Conservation (phyloP, 176 grass and related monocot species). For the Raddia guianensis region DNA sequence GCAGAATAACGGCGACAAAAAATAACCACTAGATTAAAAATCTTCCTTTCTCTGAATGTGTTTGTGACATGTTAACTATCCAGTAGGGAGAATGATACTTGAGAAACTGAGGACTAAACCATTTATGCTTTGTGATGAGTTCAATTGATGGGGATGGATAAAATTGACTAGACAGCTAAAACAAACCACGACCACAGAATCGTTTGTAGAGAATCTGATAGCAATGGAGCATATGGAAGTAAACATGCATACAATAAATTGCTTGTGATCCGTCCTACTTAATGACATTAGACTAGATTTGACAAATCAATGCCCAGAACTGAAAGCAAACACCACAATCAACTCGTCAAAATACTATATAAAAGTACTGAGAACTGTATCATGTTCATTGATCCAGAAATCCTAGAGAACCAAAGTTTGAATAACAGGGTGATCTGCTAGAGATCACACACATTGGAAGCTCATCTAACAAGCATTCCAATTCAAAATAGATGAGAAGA, state of each 20-base stretch:
- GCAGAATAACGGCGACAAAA: not conserved
- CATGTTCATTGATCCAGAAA: not conserved
- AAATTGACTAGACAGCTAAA: constrained; percentile 10
- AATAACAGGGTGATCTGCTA: not conserved
- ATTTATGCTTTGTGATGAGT: constrained; percentile 9
- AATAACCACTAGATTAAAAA: constrained; percentile 4
- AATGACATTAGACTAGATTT: not conserved
- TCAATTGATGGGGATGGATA: not conserved
- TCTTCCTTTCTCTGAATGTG: not conserved
- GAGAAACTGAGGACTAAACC: constrained; percentile 11
- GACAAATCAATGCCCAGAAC: not conserved
- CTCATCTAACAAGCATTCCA: not conserved
- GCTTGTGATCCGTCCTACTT: not conserved
- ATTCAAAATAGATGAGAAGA: not conserved
- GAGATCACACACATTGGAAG: not conserved
- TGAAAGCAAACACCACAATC: not conserved
- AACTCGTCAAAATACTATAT: not conserved
- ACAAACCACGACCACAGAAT: not conserved
- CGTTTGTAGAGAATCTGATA: not conserved
- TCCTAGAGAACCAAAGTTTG: not conserved
- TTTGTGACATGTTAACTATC: not conserved
- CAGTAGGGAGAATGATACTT: not conserved
- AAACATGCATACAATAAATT: not conserved
- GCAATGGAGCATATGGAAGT: not conserved
- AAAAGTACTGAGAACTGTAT: not conserved